Conservation (phyloP, 495 filamentous ascomycete species). For the Aspergillus avenaceus region DNA sequence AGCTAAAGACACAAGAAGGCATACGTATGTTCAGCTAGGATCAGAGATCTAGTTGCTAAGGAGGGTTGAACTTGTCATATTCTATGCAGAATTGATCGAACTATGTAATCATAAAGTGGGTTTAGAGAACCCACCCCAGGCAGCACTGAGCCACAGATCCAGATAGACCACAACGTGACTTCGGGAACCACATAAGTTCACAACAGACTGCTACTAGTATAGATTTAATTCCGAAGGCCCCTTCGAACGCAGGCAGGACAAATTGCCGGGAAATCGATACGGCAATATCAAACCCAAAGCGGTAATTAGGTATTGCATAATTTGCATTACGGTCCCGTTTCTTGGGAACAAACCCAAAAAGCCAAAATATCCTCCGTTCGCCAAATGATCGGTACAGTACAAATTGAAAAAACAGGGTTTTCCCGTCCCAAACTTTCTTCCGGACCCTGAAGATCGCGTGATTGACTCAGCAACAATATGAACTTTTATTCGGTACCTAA, state of each 20-base stretch:
- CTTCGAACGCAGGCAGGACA: no score
- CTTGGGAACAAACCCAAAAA: not conserved
- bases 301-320: not conserved
- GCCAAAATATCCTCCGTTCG: not conserved
- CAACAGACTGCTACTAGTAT: no score
- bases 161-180: not conserved
- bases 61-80: not conserved
- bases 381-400: not conserved
- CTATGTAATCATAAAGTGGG: not conserved
- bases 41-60: not conserved
- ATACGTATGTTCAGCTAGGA: not conserved
- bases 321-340: not conserved
- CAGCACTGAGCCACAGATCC: not conserved
- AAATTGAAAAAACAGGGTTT: not conserved
- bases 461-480: not conserved
- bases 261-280: not conserved
- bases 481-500: not conserved
- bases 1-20: not conserved
- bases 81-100: not conserved
- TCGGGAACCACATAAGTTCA: not conserved
- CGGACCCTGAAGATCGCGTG: slow-evolving; percentile 11
- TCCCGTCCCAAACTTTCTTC: slow-evolving; percentile 4
- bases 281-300: not conserved
- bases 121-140: not conserved
- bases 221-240: no score